Evolutionary conservation across 352 stramenopile species (phyloP), one percentile per base, ranked within the genome.

Genomic region (Globisporangium radiosum): DNA sequence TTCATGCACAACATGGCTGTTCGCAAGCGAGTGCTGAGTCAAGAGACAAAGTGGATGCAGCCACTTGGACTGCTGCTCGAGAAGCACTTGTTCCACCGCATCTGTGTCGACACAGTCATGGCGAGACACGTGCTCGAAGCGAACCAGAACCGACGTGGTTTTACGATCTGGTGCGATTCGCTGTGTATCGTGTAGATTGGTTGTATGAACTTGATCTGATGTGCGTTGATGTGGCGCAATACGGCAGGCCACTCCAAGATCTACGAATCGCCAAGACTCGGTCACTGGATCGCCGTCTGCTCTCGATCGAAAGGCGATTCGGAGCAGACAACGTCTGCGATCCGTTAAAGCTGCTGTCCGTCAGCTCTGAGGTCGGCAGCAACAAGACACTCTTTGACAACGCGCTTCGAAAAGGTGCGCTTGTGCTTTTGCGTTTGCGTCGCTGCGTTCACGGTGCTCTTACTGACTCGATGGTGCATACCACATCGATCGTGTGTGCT

Each of bases 1-100:
- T n/a, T 50, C 15, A n/a, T 17, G 3, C 15, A 17, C 25, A n/a
- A 14, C 3, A 10, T 50, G 11, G 45, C 15, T 11, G 45, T 50
- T 8, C 45, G 45, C 15, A n/a, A 50, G 5, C 14, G 4, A 13
- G 45, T n/a, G 8, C 45, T 37, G 14, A 25, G 25, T 14, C n/a
- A 36, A n/a, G 17, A 50, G 1, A n/a, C 45, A 25, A 50, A 45
- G 17, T 66, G 61, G 61, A 57, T 49, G 50, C 5, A 17, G 42
- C 38, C 57, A 15, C 45, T 66, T 5, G 56, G 61, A 11, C 15
- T 66, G 38, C 15, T 66, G 0, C 57, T 68, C 15, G 62, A 66
- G 33, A 65, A 48, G 42, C 52, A 65, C 9, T 51, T 66, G 19
- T 57, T 43, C 33, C 44, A 66, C 37, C 57, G 58, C 8, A 49